Base-by-base conservation (phyloP, 2,329 filamentous ascomycete genomes). In the Claviceps fusiformis region DNA sequence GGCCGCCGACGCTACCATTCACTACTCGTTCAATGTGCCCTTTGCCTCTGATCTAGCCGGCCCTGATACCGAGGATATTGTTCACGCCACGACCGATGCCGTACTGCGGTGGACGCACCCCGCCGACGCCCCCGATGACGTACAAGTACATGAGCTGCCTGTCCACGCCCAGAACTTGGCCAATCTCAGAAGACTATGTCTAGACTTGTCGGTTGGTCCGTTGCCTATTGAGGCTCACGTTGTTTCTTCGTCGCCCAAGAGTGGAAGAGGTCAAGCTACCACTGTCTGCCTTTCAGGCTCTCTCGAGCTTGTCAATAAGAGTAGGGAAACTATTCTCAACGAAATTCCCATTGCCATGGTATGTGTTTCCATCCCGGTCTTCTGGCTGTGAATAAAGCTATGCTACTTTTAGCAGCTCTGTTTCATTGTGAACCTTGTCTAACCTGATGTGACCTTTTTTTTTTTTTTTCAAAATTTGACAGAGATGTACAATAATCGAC, bases 21-120 rank as follows among this genome's bases (percentile, higher is more conserved):
- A 95, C 71, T 86, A 95, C 69, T 92, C 89, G 61, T 97, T 98
- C 83, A 97, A 96, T 68, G 87, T 98, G 51, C 93, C 93, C 58
- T 96, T 97, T 73, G 85, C 90, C 62, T 95, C 89, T 60, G 92
- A 92, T 65, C 83, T 98, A 58, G 82, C 88, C 59, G 93, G 93
- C 39, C 93, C 93, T 60, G 90, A 97, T 65, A 87, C 87, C 62
- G 90, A 96, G 70, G 91, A 97, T 71, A 89, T 98, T 64, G 81
- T 97, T 58, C 92, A 96, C 73, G 90, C 92, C 60, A 95, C 88
- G 60, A 82, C 84, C 56, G 87, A 89, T 62, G 91, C 92, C 58
- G 84, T 95, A 60, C 81, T 92, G 61, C 84, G 89, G 68, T 98
- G 93, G 93, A 93, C 89, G 52, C 92, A 95, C 70, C 87, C 92